phyloP scores from a whole-genome alignment of 306 rosid species.

The Acmispon strigosus region DNA sequence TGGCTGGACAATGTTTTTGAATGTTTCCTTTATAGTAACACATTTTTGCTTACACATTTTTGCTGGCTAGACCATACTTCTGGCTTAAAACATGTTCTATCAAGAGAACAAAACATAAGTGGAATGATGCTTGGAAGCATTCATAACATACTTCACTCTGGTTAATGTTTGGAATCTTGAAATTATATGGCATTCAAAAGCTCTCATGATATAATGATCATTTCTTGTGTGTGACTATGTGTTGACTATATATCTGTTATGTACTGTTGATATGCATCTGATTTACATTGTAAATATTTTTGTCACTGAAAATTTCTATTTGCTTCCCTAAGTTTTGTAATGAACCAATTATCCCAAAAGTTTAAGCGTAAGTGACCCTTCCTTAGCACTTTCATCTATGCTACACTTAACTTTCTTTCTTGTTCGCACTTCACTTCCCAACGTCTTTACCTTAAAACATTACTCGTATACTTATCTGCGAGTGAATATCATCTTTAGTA shows the following conservation, averaged over 20 bases:
- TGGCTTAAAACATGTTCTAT: constrained; percentile 10
- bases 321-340: too few species aligned
- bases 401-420: too few species aligned
- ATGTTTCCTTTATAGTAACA: too few species aligned
- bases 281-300: neutral
- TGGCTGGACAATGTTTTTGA: too few species aligned
- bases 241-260: neutral
- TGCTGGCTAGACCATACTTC: too few species aligned
- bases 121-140: constrained; percentile 5
- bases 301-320: too few species aligned
- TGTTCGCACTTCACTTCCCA: too few species aligned
- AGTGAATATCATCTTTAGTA: neutral
- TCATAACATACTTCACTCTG: neutral
- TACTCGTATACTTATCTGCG: neutral
- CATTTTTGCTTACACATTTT: too few species aligned
- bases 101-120: constrained; percentile 10
- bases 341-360: too few species aligned
- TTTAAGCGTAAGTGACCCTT: too few species aligned
- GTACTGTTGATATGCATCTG: neutral
- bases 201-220: neutral
- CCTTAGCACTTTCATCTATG: too few species aligned
- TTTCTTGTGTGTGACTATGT: neutral
- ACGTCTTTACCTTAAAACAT: too few species aligned
- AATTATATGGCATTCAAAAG: neutral
- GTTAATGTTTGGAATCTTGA: neutral